These are phyloP conservation scores for Trypethelium eluteriae DNA, from an alignment of 495 filamentous ascomycete species.

Conservation along the genomic window DNA sequence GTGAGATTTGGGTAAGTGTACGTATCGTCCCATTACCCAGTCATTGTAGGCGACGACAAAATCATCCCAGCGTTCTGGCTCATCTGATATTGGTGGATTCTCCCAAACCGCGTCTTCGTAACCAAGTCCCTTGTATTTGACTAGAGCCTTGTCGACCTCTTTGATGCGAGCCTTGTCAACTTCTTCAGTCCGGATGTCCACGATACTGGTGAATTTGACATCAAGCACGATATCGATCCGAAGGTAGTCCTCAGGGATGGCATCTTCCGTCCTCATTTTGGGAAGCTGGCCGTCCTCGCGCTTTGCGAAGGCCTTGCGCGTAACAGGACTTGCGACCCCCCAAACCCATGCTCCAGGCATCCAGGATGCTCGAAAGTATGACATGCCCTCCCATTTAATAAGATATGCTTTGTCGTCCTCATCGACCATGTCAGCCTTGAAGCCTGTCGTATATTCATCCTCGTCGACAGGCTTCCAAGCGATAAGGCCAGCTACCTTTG, in stretches of 20 bases:
- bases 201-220: slow-evolving; percentile 55
- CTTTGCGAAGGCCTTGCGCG: slow-evolving; percentile 68
- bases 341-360: slow-evolving; percentile 83
- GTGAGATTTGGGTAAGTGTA: slow-evolving; percentile 47
- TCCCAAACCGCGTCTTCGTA: slow-evolving; percentile 94
- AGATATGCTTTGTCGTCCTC: slow-evolving; percentile 82
- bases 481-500: slow-evolving; percentile 62
- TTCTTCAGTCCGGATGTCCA: slow-evolving; percentile 46
- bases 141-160: slow-evolving; percentile 60
- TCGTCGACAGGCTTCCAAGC: slow-evolving; percentile 72
- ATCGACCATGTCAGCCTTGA: slow-evolving; percentile 46
- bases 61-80: slow-evolving; percentile 65
- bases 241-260: slow-evolving; percentile 75
- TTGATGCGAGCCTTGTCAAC: slow-evolving; percentile 60
- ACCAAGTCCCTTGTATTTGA: slow-evolving; percentile 92
- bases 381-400: slow-evolving; percentile 73
- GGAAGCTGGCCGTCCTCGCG: slow-evolving; percentile 55
- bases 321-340: slow-evolving; percentile 55
- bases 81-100: slow-evolving; percentile 59
- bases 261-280: slow-evolving; percentile 64
- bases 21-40: slow-evolving; percentile 66
- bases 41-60: slow-evolving; percentile 78
- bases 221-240: slow-evolving; percentile 83
- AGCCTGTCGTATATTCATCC: slow-evolving; percentile 42
- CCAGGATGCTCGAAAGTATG: slow-evolving; percentile 76